Evolutionary conservation across 208 protist species (phyloP), one percentile per base, ranked within the genome.

Genomic region (Trypanosoma mega): DNA sequence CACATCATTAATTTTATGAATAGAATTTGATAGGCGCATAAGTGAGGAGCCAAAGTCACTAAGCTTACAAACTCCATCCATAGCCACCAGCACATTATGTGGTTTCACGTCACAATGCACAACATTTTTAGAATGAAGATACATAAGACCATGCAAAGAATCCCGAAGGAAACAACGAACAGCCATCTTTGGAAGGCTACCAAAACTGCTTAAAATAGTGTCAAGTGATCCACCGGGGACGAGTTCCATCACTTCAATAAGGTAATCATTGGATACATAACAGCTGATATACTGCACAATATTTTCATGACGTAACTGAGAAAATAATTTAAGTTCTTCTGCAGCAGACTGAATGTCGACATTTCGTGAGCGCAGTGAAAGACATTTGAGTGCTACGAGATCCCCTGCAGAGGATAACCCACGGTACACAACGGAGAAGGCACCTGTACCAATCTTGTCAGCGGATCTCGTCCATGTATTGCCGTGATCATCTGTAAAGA

Each of bases 61-160:
- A 9, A 96, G 57, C 48, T 93, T 93, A 62, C 85, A 90, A 36
- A 78, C 63, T 12, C 89, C 83, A 51, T 91, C 83, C 66, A 85
- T 88, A n/a, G 80, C 80, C 9, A 96, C 68, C 4, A 96, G 56
- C 1, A 93, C 80, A 41, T 96, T 96, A 47, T 88, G 78, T 7
- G 86, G 86, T 49, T 96, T 96, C 50, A 96, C 72, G 61, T 93
- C 85, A 49, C 77, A 83, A 72, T 96, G 86, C 20, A 92, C 76
- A 24, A 92, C 78, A 47, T 68, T 68, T 44, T 71, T 87, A 16
- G 66, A 61, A 65, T 96, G 90, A 23, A 96, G 70, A 60, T 93
- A 96, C 33, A 68, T 49, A 2, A 96, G 57, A 5, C 87, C 87
- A 33, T 69, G 58, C 31, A 90, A 58, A 8, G 85, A 63, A 45